Conservation (phyloP, 495 filamentous ascomycete species). For the Penicillium mononematosum region DNA sequence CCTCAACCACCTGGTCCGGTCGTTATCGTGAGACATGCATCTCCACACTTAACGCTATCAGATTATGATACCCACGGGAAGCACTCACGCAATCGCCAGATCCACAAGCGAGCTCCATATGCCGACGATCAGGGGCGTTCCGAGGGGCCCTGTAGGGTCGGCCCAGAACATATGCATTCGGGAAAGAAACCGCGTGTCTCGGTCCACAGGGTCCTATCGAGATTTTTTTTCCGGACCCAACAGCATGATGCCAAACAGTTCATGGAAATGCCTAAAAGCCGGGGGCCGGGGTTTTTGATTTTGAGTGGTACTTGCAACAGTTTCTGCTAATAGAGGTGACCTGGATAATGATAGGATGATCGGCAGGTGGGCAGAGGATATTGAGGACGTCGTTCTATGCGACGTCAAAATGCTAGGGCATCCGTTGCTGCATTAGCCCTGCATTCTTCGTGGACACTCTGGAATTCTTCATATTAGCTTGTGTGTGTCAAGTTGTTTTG, state of each 20-base stretch:
- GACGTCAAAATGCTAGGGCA: not conserved
- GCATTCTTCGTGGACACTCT: not conserved
- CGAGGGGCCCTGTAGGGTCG: conserved; percentile 1
- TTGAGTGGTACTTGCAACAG: not conserved
- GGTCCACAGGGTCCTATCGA: not conserved
- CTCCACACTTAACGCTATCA: not conserved
- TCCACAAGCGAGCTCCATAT: not conserved
- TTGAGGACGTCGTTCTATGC: not conserved
- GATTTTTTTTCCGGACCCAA: conserved; percentile 1
- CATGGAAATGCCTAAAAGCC: not conserved
- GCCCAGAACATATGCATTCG: not conserved
- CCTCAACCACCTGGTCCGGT: not conserved
- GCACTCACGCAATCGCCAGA: not conserved
- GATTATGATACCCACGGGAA: not conserved
- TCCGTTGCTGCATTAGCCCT: not conserved
- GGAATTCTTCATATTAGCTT: not conserved
- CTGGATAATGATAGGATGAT: not conserved
- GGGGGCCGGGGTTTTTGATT: not conserved
- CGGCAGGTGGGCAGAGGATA: not conserved
- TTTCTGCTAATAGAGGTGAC: not conserved
- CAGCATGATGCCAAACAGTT: not conserved
- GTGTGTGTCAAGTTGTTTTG: not conserved
- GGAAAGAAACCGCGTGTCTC: conserved; percentile 1
- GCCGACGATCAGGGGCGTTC: conserved; percentile 7
- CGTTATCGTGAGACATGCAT: not conserved